A percentile compares a stretch with the other conserved stretches of the same genome.
These are phyloP conservation scores for Hyphopichia khmerensis DNA, from an alignment of 1,139 yeast species.

Conservation along the genomic window DNA sequence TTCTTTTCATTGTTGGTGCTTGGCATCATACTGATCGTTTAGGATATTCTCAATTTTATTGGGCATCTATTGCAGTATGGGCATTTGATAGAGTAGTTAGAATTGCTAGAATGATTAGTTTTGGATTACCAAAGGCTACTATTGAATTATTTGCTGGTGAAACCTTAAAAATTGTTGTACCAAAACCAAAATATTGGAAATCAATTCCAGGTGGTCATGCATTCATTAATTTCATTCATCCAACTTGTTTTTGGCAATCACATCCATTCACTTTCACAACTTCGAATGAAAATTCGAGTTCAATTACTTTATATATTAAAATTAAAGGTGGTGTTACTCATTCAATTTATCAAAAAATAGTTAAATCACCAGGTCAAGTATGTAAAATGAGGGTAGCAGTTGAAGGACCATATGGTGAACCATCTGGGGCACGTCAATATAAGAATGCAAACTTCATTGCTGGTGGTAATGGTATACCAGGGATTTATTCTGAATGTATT, in stretches of 20 bases:
- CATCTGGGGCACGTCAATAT: conserved; percentile 17
- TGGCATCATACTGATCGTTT: conserved; percentile 37
- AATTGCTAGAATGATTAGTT: conserved; percentile 17
- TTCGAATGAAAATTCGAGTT: conserved; percentile 25
- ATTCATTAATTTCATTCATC: conserved; percentile 48
- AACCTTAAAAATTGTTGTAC: conserved; percentile 12
- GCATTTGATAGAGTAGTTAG: conserved; percentile 26
- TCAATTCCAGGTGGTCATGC: conserved; percentile 49
- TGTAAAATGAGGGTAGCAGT: conserved; percentile 19
- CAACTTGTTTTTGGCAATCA: conserved; percentile 59
- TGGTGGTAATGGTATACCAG: conserved; percentile 33
- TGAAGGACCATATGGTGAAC: conserved; percentile 29
- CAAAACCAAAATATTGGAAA: conserved; percentile 15
- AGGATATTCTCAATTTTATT: conserved; percentile 15
- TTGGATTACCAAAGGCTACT: conserved; percentile 27
- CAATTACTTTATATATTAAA: conserved; percentile 40
- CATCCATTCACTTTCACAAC: conserved; percentile 62
- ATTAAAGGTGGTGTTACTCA: conserved; percentile 48
- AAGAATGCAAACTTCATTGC: conserved; percentile 24
- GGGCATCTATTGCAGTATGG: conserved; percentile 26
- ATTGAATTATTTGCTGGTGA: conserved; percentile 9
- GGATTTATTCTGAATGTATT: conserved; percentile 33
- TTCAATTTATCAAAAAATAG: conserved; percentile 24
- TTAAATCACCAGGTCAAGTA: conserved; percentile 3
- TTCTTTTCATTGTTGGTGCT: conserved; percentile 42